Percentiles rank a stretch among this genome's conserved stretches.
Evolutionary conservation across 257 asterid genomes (phyloP).

Genomic region (Verbascum thapsus): DNA sequence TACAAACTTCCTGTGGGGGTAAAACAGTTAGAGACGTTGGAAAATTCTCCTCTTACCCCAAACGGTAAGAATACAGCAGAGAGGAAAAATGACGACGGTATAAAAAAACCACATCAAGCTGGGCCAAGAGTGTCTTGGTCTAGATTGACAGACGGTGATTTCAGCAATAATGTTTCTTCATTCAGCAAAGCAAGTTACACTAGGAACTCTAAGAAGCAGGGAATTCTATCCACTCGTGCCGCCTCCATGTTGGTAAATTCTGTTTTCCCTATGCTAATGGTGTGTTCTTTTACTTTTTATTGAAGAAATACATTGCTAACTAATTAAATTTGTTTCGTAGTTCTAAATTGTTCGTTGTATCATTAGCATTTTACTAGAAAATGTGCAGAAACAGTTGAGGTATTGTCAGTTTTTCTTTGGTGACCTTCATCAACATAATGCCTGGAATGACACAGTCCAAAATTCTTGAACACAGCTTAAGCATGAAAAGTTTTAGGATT

Average conservation of each 20-base stretch:
- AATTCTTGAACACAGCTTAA: background rate
- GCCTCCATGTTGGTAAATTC: slow-evolving; percentile 91
- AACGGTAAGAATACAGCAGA: slow-evolving; percentile 40
- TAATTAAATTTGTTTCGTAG: background rate
- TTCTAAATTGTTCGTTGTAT: slow-evolving; percentile 4
- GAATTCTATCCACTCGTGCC: slow-evolving; percentile 81
- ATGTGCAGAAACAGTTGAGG: slow-evolving; percentile 6
- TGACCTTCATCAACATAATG: background rate
- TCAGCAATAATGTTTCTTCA: slow-evolving; percentile 36
- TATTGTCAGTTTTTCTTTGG: background rate
- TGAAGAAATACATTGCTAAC: slow-evolving; percentile 9
- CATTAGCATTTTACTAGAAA: slow-evolving; percentile 6
- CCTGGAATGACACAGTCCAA: no score
- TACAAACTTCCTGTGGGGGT: slow-evolving; percentile 91
- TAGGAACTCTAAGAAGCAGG: slow-evolving; percentile 64
- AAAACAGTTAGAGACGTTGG: slow-evolving; percentile 49
- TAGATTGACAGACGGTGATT: slow-evolving; percentile 43
- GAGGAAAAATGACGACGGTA: slow-evolving; percentile 42
- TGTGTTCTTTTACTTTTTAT: background rate
- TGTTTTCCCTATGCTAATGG: slow-evolving; percentile 11
- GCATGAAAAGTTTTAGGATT: slow-evolving; percentile 4
- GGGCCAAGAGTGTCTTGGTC: slow-evolving; percentile 44
- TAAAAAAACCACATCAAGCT: slow-evolving; percentile 42
- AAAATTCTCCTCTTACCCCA: slow-evolving; percentile 43
- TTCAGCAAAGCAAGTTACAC: slow-evolving; percentile 42